Base-by-base conservation (phyloP, 116 monocot species). In the Trichopus zeylanicus region DNA sequence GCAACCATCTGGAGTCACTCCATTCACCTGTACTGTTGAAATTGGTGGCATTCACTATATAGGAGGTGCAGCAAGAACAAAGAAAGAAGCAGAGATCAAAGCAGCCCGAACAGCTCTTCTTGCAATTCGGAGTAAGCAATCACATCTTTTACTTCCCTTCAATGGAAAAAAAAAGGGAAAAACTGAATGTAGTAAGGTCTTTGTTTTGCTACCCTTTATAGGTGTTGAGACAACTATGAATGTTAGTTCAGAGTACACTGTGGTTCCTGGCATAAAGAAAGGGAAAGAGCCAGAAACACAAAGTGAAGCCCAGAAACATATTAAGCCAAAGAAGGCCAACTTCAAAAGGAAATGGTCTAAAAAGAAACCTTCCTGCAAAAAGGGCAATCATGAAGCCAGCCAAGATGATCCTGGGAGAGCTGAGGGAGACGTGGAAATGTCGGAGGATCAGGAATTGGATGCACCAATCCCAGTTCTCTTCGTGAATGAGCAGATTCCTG, bases 51-150 rank as follows among this genome's bases (percentile, higher is more conserved):
- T 97, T 54, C 79, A 77, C 31, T 97, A 91, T 65, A 87, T 97
- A 53, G 97, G 97, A 51, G 87, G 87, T 59, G 73, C 84, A 48
- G 91, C 97, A 15, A 91, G 59, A 67, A 87, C 87, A 3, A 91
- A 91, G 67, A 97, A 87, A 56, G 97, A 97, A 60, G 87, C 87
- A 29, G 97, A 91, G 64, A 91, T 97, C 65, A 97, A 91, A 73
- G 97, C 82, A 66, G 97, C 97, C 16, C 67, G 97, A 51, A 97
- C 87, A 30, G 91, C 97, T 55, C 91, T 97, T 65, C 67, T 97
- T 18, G 97, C 97, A 30, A 97, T 97, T 31, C 77, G 81, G 60
- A 46, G 87, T 91, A 79, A 23, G 67, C 4, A 22, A 25, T 10
- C 12, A 23, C 54, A 19, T 31, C 15, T 16, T 42, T 37, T 58